Evolutionary conservation across 352 stramenopile species (phyloP).

Genomic region (Phytophthora citrophthora): DNA sequence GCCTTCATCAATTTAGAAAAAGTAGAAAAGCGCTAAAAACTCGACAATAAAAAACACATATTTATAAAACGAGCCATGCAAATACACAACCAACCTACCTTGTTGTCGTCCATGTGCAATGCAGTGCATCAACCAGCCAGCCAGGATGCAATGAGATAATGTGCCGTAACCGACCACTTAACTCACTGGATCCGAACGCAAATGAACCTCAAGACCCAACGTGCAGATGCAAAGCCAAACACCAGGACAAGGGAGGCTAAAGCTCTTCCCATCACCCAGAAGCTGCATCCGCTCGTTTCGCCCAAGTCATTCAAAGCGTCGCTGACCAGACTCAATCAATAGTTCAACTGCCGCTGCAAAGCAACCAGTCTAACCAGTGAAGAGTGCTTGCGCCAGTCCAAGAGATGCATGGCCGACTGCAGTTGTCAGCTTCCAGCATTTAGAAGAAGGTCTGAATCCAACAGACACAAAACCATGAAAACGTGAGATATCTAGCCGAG

Average conservation of each 20-base stretch:
- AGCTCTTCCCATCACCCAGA: conserved; percentile 11
- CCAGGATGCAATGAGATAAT: neutral
- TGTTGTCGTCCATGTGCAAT: neutral
- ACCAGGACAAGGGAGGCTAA: conserved; percentile 9
- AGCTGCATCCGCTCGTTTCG: conserved; percentile 3
- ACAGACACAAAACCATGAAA: conserved; percentile 7
- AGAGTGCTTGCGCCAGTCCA: too few species aligned
- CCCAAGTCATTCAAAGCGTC: neutral
- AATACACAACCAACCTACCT: conserved; percentile 15
- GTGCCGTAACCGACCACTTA: neutral
- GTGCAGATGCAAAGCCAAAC: conserved; percentile 3
- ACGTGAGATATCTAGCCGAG: neutral
- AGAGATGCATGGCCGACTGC: too few species aligned
- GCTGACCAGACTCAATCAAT: conserved; percentile 8
- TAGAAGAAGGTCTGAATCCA: conserved; percentile 3
- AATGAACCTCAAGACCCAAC: conserved; percentile 8
- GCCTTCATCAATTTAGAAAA: conserved; percentile 59
- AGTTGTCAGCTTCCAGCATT: too few species aligned
- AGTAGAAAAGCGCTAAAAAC: conserved; percentile 68
- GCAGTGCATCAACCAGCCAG: neutral
- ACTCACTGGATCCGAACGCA: conserved; percentile 10
- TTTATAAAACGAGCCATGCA: conserved; percentile 52
- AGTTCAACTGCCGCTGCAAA: neutral
- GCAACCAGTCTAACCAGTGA: too few species aligned
- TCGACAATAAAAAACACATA: conserved; percentile 52